Percentiles rank a stretch among this genome's conserved stretches.
phyloP scores from a whole-genome alignment of 2,329 filamentous ascomycete species.

The Fusarium paranaense region DNA sequence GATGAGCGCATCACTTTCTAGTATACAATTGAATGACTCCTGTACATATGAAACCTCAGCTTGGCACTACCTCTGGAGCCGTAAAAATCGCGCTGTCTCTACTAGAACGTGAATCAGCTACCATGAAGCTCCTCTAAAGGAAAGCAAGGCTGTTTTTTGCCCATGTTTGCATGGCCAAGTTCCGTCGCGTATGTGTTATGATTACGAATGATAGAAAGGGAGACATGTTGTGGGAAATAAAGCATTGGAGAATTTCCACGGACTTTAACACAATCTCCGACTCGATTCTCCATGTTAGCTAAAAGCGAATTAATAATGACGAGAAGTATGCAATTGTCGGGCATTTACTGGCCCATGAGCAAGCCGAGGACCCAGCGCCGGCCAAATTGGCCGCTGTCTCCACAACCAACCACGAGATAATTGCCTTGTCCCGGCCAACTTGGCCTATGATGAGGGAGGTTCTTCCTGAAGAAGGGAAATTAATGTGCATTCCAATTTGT shows the following conservation, averaged over 20 bases:
- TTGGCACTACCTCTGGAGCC: background rate
- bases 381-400: background rate
- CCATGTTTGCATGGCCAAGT: background rate
- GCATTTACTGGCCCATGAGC: background rate
- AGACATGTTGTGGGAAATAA: background rate
- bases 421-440: background rate
- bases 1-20: background rate
- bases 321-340: background rate
- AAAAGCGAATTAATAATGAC: background rate
- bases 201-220: background rate
- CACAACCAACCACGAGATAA: background rate
- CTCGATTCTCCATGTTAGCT: background rate
- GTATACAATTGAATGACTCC: background rate
- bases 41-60: background rate
- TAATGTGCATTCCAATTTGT: background rate
- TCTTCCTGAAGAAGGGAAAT: background rate
- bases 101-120: accelerated
- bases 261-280: background rate
- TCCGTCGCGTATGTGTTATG: background rate
- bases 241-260: background rate
- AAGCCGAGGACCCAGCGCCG: background rate
- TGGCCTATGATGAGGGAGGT: background rate
- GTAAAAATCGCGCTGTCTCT: background rate
- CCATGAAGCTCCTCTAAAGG: background rate
- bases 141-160: background rate